Evolutionary conservation across 176 grass and related monocot genomes (phyloP).

Genomic region (Cenchrus fungigraminus): DNA sequence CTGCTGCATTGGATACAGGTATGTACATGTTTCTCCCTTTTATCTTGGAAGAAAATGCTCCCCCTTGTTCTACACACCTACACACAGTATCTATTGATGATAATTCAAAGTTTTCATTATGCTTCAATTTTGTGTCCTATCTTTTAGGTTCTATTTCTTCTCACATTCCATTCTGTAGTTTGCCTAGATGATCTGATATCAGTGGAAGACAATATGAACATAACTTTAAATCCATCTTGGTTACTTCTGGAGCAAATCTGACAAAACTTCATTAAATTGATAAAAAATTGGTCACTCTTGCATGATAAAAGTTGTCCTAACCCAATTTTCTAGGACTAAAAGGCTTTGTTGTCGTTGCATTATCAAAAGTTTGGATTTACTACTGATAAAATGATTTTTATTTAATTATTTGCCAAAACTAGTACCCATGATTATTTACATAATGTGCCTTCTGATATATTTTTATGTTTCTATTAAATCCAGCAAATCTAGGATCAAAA

Average conservation of each 20-base stretch:
- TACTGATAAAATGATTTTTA: neutral
- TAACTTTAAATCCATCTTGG: neutral
- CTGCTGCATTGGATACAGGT: conserved; percentile 81
- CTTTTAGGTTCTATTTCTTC: conserved; percentile 1
- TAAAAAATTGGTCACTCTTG: neutral
- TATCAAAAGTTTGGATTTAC: neutral
- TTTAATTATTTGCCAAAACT: neutral
- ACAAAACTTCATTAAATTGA: neutral
- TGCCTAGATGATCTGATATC: neutral
- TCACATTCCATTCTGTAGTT: conserved; percentile 4
- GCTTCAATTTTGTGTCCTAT: neutral
- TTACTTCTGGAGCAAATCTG: neutral
- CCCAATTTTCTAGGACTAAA: neutral
- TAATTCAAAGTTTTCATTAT: conserved; percentile 31
- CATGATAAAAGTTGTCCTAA: neutral
- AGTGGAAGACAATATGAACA: neutral
- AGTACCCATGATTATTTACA: neutral
- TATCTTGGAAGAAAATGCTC: neutral
- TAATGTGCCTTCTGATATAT: conserved; percentile 1
- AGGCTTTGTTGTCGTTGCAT: neutral
- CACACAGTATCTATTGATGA: neutral
- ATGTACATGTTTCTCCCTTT: conserved; percentile 14
- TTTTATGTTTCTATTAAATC: conserved; percentile 17
- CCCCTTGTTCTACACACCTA: conserved; percentile 1
- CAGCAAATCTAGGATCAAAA: conserved; percentile 6